phyloP scores from a whole-genome alignment of 2,329 filamentous ascomycete genomes.

The Ophiostoma tasmaniense region DNA sequence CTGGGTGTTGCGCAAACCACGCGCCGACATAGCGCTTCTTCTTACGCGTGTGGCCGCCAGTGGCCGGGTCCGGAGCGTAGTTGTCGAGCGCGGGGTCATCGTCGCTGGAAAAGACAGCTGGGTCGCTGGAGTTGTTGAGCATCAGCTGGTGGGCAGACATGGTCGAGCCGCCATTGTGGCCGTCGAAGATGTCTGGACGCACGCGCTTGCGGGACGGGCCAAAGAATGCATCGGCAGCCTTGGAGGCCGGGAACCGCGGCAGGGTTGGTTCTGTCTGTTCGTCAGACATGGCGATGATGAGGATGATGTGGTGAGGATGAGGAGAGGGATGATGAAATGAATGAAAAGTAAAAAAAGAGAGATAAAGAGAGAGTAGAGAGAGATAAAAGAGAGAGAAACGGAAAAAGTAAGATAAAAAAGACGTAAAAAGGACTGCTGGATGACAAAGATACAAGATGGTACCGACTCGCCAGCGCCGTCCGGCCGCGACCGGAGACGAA shows the following conservation, averaged over 20 bases:
- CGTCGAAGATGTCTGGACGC: conserved; percentile 14
- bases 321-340: background rate
- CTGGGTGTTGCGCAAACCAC: conserved; percentile 53
- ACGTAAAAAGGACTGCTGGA: no score
- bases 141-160: conserved; percentile 18
- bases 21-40: conserved; percentile 58
- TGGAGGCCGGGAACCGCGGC: conserved; percentile 18
- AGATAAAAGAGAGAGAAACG: background rate
- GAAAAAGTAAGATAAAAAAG: background rate
- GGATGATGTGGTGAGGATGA: no score
- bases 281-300: conserved; percentile 17
- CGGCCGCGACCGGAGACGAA: conserved; percentile 12
- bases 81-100: conserved; percentile 60
- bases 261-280: conserved; percentile 20
- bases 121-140: conserved; percentile 58
- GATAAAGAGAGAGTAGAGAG: background rate
- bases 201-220: conserved; percentile 18
- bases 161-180: conserved; percentile 6
- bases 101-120: conserved; percentile 62
- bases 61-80: conserved; percentile 40
- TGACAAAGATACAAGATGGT: no score
- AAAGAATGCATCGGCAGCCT: conserved; percentile 18
- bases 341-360: no score
- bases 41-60: conserved; percentile 32
- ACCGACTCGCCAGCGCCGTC: conserved; percentile 16